A percentile compares a stretch with the other conserved stretches of the same genome.
Conservation (phyloP, 345 rosid genomes). For the Pistacia vera region DNA sequence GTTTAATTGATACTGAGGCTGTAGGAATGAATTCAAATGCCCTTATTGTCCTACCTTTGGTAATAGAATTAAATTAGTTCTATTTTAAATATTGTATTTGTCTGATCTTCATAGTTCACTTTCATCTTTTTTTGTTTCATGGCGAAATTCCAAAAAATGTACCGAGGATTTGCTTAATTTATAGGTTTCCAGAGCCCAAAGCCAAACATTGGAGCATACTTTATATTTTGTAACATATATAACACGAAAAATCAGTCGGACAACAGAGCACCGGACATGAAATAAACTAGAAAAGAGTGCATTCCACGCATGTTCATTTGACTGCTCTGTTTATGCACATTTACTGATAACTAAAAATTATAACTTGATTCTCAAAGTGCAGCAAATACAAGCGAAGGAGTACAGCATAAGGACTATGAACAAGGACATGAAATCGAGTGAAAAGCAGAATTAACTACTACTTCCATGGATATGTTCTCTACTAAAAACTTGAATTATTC, state of each 20-base stretch:
- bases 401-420: neutral
- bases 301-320: too few relatives aligned
- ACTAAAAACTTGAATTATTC: constrained; percentile 10
- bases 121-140: neutral
- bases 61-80: neutral
- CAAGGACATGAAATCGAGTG: neutral
- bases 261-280: neutral
- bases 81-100: neutral
- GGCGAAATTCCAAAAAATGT: neutral
- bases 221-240: too few relatives aligned
- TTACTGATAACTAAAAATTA: too few relatives aligned
- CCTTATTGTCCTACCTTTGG: neutral
- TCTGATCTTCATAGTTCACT: neutral
- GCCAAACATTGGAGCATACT: neutral
- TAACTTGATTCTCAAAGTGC: too few relatives aligned
- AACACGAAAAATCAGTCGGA: neutral
- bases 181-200: neutral
- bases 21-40: neutral
- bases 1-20: neutral
- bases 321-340: too few relatives aligned
- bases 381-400: too few relatives aligned
- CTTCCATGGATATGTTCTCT: neutral
- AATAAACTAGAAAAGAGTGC: neutral
- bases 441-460: neutral
- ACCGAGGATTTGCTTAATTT: neutral